These are phyloP conservation scores for Plectosphaerella cucumerina DNA, from an alignment of 2,329 filamentous ascomycete genomes.

Conservation along the genomic window DNA sequence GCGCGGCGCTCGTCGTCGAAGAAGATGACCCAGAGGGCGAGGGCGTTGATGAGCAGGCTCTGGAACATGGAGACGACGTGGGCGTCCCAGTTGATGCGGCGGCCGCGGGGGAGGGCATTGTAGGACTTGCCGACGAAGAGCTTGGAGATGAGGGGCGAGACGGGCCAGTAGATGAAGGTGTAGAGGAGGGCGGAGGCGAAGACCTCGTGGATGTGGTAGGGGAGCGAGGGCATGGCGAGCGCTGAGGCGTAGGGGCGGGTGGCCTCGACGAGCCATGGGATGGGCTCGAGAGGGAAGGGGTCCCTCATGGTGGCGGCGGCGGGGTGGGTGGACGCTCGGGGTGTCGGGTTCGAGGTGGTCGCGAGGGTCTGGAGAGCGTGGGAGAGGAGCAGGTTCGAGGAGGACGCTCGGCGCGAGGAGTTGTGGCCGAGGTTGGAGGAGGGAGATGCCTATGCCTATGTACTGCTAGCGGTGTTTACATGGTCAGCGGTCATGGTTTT, in stretches of 20 bases:
- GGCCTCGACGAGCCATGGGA: constrained; percentile 52
- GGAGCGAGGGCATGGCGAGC: constrained; percentile 60
- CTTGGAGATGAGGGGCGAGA: constrained; percentile 65
- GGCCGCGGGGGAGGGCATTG: constrained; percentile 57
- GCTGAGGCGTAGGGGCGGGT: constrained; percentile 61
- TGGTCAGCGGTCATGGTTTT: no score
- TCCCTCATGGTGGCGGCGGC: constrained; percentile 59
- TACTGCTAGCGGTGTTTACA: no score
- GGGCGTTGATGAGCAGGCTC: constrained; percentile 63
- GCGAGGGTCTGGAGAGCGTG: no score
- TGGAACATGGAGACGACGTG: constrained; percentile 83
- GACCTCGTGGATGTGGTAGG: constrained; percentile 75
- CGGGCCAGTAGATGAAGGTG: constrained; percentile 58
- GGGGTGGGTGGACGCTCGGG: no score
- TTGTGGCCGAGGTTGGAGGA: no score
- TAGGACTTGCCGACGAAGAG: constrained; percentile 62
- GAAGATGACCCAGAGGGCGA: constrained; percentile 72
- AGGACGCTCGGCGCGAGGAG: no score
- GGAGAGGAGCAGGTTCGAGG: no score
- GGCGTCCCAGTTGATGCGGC: constrained; percentile 74
- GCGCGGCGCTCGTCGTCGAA: constrained; percentile 61
- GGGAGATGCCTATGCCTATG: no score
- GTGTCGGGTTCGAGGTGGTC: no score
- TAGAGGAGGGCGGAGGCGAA: constrained; percentile 64
- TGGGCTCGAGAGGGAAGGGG: constrained; percentile 61